Conservation (phyloP, 495 filamentous ascomycete species). For the Neurospora pannonica region DNA sequence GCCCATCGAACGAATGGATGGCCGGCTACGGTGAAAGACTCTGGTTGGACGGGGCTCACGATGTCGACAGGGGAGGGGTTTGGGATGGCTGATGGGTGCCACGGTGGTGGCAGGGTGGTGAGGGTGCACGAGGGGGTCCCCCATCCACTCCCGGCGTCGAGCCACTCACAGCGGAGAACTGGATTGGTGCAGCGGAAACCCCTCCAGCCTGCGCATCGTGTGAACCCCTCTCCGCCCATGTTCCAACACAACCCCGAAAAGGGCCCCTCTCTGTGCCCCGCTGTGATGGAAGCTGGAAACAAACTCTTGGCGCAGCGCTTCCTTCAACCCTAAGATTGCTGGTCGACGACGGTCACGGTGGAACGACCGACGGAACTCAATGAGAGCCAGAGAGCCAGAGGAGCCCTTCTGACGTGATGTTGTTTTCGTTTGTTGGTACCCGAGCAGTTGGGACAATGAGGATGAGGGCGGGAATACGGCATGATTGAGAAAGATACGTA, state of each 20-base stretch:
- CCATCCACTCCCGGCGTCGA: not conserved
- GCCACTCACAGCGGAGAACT: not conserved
- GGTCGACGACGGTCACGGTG: not conserved
- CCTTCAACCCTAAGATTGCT: not conserved
- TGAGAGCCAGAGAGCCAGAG: not conserved
- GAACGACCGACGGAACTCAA: not conserved
- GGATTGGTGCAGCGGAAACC: not conserved
- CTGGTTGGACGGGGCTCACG: not conserved
- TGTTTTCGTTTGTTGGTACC: not conserved
- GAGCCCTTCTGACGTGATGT: not conserved
- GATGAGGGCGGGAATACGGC: not conserved
- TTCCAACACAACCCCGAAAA: not conserved
- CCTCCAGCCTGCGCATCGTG: not conserved
- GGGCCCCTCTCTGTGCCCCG: not conserved
- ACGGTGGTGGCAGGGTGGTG: not conserved
- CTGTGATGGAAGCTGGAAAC: not conserved
- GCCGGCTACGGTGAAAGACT: not conserved
- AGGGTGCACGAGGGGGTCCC: not conserved
- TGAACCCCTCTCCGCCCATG: not conserved
- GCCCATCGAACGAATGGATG: not conserved
- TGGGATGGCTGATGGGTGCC: not conserved
- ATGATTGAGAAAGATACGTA: not conserved
- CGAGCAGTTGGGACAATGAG: not conserved
- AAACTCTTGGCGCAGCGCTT: not conserved
- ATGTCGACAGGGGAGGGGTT: not conserved